Evolutionary conservation across 768 basidiomycete species (phyloP).

Genomic region (Mycena crocata): DNA sequence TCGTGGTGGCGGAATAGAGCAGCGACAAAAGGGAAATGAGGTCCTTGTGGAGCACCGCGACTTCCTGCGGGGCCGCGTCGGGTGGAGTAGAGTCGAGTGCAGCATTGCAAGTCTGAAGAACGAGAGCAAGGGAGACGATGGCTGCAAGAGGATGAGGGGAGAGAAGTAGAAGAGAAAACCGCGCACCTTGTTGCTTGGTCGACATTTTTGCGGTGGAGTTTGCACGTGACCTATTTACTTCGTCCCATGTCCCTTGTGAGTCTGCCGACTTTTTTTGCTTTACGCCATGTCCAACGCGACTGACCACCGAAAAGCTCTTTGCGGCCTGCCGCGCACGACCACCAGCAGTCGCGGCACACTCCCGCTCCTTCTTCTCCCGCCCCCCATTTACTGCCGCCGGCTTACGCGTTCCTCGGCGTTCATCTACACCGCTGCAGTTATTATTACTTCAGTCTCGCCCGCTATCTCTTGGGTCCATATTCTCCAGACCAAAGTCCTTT

Average conservation of each 20-base stretch:
- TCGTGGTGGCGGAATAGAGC: constrained; percentile 67
- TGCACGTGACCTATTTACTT: constrained; percentile 19
- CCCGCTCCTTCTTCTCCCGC: constrained; percentile 30
- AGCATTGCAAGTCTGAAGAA: constrained; percentile 52
- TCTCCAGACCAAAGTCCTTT: constrained; percentile 58
- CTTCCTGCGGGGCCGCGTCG: constrained; percentile 39
- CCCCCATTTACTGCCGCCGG: constrained; percentile 1
- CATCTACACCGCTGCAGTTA: constrained; percentile 27
- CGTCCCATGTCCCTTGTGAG: constrained; percentile 11
- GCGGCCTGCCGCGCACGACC: constrained; percentile 32
- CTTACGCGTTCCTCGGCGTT: constrained; percentile 23
- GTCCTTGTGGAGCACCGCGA: constrained; percentile 63
- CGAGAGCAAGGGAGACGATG: constrained; percentile 44
- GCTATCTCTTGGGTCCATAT: constrained; percentile 58
- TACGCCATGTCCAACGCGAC: constrained; percentile 22
- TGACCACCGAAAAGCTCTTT: constrained; percentile 26
- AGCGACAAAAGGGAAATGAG: constrained; percentile 67
- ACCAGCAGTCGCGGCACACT: constrained; percentile 7
- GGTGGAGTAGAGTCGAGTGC: constrained; percentile 45
- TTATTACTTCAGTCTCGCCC: constrained; percentile 41
- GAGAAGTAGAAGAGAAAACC: background rate
- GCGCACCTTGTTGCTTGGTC: constrained; percentile 55
- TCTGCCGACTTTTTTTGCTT: background rate
- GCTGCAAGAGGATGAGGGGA: constrained; percentile 36
- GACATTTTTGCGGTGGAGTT: too few relatives aligned